Conservation (phyloP, 1,284 basidiomycete species). For the Agroathelia rolfsii region DNA sequence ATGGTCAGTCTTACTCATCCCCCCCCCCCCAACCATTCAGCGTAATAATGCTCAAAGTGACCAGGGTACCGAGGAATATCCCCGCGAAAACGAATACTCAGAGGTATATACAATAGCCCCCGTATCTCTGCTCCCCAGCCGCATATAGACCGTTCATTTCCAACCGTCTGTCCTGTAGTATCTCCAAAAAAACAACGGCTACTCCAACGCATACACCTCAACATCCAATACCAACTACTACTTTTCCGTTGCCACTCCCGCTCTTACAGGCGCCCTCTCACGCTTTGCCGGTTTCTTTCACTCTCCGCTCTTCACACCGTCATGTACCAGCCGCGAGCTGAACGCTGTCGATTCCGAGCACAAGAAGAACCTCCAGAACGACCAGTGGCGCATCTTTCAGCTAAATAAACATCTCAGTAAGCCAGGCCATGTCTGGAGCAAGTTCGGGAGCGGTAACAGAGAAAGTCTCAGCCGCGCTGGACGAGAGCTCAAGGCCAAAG, state of each 20-base stretch:
- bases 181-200: constrained; percentile 48
- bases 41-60: constrained; percentile 14
- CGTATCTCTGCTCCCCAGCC: background rate
- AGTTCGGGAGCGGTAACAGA: constrained; percentile 60
- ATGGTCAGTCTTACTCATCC: constrained; percentile 4
- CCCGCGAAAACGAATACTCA: constrained; percentile 46
- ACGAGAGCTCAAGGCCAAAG: constrained; percentile 10
- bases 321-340: constrained; percentile 57
- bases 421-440: constrained; percentile 45
- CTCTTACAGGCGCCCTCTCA: constrained; percentile 47
- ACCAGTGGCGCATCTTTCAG: constrained; percentile 54
- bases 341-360: constrained; percentile 65
- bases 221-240: constrained; percentile 54
- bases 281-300: constrained; percentile 62
- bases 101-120: constrained; percentile 21
- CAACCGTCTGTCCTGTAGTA: constrained; percentile 22
- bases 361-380: constrained; percentile 60
- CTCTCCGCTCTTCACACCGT: constrained; percentile 50
- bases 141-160: background rate
- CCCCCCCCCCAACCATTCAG: constrained; percentile 8
- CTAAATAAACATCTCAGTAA: constrained; percentile 45
- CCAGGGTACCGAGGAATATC: constrained; percentile 35
- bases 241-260: constrained; percentile 45
- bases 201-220: constrained; percentile 55
- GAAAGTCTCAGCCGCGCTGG: constrained; percentile 32